Conservation (phyloP, 2,329 filamentous ascomycete genomes). For the Talaromyces funiculosus region DNA sequence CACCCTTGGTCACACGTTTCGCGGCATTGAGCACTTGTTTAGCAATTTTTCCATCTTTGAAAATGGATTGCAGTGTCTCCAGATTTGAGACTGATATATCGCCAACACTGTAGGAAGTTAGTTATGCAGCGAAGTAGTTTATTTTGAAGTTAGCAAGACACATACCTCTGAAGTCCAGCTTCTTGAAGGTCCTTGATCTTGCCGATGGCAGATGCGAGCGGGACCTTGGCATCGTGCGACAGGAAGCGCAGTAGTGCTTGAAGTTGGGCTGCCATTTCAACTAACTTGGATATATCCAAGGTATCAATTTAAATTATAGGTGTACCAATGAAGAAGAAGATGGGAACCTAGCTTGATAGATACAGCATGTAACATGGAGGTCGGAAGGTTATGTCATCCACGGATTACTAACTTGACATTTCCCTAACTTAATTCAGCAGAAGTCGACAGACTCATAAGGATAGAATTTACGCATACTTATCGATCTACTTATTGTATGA, state of each 20-base stretch:
- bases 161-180: constrained; percentile 41
- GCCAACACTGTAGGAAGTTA: constrained; percentile 25
- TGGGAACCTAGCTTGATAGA: neutral
- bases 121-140: neutral
- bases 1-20: constrained; percentile 36
- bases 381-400: neutral
- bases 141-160: too few relatives aligned
- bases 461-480: neutral
- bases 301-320: neutral
- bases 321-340: neutral
- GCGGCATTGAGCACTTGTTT: constrained; percentile 55
- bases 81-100: constrained; percentile 47
- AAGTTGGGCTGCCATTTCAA: constrained; percentile 22
- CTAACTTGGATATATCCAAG: neutral
- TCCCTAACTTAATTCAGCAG: too few relatives aligned
- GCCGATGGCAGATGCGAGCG: constrained; percentile 49
- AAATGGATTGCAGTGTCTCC: constrained; percentile 38
- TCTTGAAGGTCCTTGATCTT: constrained; percentile 52
- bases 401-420: too few relatives aligned
- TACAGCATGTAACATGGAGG: too few relatives aligned
- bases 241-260: constrained; percentile 52
- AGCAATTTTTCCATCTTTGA: constrained; percentile 49
- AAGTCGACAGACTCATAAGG: neutral
- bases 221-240: constrained; percentile 52
- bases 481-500: neutral